Evolutionary conservation across 768 basidiomycete genomes (phyloP), one percentile per base, ranked within the genome.

Genomic region (Rhizopogon salebrosus): DNA sequence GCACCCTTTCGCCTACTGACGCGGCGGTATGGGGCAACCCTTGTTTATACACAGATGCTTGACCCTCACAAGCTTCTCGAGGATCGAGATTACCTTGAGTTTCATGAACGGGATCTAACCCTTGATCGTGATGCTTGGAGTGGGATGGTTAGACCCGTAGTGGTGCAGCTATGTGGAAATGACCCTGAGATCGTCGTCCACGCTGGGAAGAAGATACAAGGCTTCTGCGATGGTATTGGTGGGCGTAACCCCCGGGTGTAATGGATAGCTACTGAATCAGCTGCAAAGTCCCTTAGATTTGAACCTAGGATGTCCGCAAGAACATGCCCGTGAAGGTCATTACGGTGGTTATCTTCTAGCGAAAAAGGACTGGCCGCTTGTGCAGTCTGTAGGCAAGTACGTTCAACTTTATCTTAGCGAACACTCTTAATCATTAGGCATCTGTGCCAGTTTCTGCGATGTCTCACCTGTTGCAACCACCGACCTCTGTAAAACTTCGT

Each of bases 261-360:
- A 35, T 52, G 37, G 34, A 11, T 39, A 18, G 34, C 26, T 13
- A 27, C 40, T 49, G 13, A 39, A 49, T 49, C 26, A 41, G 18
- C 23, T 56, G 41, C 57, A 39, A 60, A 64, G 55, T 14, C 23
- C 23, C 31, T 27, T 57, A 92, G 89, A 91, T 70, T 63, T 91
- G 49, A 92, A 92, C 64, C 76, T 91, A 10, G 89, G 89, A 14
- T 92, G 89, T 64, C 89, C 89, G 22, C 87, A 87, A 59, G 80
- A 84, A 49, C 73, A 77, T 23, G 87, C 89, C 11, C 72, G 75
- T 35, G 78, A 84, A 37, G 80, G 75, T 9, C 87, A 85, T 59
- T 87, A 77, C 60, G 89, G 89, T 3, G 87, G 83, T 16, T 92
- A 90, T 62, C 73, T 92, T n/a, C 75, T 90, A 13, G 77, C 75